Base-by-base conservation (phyloP, 225 moss, liverwort and hornwort genomes). In the Ulota crispa region DNA sequence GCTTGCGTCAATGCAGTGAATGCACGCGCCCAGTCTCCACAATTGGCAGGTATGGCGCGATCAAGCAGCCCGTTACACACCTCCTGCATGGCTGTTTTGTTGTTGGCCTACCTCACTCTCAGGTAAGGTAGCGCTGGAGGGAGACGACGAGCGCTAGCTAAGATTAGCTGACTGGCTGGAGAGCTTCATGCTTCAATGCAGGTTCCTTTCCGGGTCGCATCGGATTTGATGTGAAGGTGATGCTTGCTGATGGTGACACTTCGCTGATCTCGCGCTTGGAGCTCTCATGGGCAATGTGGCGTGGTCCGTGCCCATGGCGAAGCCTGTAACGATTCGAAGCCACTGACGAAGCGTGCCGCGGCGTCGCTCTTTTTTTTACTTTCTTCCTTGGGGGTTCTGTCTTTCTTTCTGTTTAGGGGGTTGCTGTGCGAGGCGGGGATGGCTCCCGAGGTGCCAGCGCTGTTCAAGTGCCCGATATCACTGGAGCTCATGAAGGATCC, bases 401-500 rank as follows among this genome's bases (percentile, higher is more conserved):
- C 4, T 45, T 14, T 43, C 0, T 45, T 45, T 12, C 4, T 15
- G n/a, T 18, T 50, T 50, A 9, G 24, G 34, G 10, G 43, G 43
- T 34, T 57, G 43, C 14, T 0, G 52, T 2, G 42, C 24, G 34
- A 0, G 54, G 27, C 21, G 8, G 43, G 13, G 79, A 88, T 87
- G 84, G 81, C 90, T 26, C 71, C 73, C 19, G 90, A 81, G 16
- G 91, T 95, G 66, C 97, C 97, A 28, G 85, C 88, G 61, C 84
- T 92, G 85, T 97, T 91, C 85, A 89, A 83, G 86, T 97, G 97
- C 45, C 97, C 97, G 64, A 97, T 97, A 63, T 97, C 97, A 70
- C 82, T 97, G 80, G 97, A 97, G 86, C 72, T 95, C 24, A 97
- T 97, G 97, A 80, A 85, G 56, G 97, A 97, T 90, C 97, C 97